These are phyloP conservation scores for Gossypium rotundifolium DNA, from an alignment of 345 rosid genomes.

Conservation along the genomic window DNA sequence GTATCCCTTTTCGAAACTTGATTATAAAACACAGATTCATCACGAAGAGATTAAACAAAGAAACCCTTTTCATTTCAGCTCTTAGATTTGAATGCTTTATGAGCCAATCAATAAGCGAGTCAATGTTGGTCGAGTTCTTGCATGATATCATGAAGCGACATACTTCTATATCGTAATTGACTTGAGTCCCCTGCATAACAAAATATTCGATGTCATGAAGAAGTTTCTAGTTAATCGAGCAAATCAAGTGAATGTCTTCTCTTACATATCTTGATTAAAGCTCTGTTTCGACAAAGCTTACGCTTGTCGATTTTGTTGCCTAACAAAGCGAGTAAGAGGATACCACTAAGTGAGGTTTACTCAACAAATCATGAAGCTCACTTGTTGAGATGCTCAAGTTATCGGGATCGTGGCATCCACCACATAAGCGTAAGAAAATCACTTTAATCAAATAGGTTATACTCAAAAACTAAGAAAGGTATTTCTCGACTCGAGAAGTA, in stretches of 20 bases:
- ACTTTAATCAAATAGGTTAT: background rate
- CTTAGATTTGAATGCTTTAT: conserved; percentile 82
- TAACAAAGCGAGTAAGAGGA: conserved; percentile 76
- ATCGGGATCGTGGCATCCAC: conserved; percentile 94
- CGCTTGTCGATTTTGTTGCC: conserved; percentile 90
- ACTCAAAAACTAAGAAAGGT: background rate
- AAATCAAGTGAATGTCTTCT: background rate
- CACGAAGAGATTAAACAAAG: too few species aligned
- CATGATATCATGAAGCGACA: conserved; percentile 95
- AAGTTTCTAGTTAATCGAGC: background rate
- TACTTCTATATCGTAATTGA: conserved; percentile 78
- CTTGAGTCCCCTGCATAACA: conserved; percentile 48
- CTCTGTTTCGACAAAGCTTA: conserved; percentile 82
- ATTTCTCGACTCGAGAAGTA: background rate
- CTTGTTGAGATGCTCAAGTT: conserved; percentile 70
- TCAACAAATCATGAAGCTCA: conserved; percentile 79
- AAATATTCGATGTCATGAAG: background rate
- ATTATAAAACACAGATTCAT: background rate
- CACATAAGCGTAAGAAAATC: conserved; percentile 43
- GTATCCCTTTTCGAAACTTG: background rate
- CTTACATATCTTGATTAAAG: conserved; percentile 78
- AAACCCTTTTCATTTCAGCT: conserved; percentile 21
- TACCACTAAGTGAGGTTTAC: conserved; percentile 74
- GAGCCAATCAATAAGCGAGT: conserved; percentile 87
- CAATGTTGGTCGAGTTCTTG: conserved; percentile 92